Conservation (phyloP, 306 rosid species). For the Corylus avellana region DNA sequence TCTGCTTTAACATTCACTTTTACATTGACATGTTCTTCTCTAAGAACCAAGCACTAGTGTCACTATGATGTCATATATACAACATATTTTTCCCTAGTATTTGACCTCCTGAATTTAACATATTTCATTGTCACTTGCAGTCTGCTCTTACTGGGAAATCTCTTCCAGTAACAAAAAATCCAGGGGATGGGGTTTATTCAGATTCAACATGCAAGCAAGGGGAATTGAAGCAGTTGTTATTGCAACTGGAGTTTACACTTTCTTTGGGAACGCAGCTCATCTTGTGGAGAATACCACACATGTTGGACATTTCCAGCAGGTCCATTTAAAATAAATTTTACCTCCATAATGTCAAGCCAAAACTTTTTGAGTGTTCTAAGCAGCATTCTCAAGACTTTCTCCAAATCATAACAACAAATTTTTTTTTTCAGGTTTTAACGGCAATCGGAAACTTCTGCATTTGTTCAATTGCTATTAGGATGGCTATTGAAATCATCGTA, state of each 20-base stretch:
- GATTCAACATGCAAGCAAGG: slow-evolving; percentile 93
- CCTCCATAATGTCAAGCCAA: not conserved
- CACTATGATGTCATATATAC: not conserved
- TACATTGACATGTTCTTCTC: not conserved
- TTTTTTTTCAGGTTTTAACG: slow-evolving; percentile 58
- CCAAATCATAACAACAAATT: not conserved
- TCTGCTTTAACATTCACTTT: no score
- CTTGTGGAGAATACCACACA: slow-evolving; percentile 80
- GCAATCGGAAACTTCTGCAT: slow-evolving; percentile 76
- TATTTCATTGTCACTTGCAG: slow-evolving; percentile 34
- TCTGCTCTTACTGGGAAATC: slow-evolving; percentile 85
- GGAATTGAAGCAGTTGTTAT: slow-evolving; percentile 76
- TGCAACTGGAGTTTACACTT: slow-evolving; percentile 83
- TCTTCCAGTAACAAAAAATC: slow-evolving; percentile 54
- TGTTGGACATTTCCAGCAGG: slow-evolving; percentile 80
- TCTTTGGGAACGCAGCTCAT: slow-evolving; percentile 82
- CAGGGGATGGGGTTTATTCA: slow-evolving; percentile 67
- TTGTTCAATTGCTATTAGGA: slow-evolving; percentile 73
- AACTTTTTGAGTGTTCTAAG: slow-evolving; percentile 6
- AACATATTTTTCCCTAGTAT: not conserved
- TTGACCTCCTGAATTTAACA: slow-evolving; percentile 18
- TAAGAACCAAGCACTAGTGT: not conserved
- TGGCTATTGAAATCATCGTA: slow-evolving; percentile 62
- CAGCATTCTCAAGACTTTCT: not conserved
- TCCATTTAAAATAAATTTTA: slow-evolving; percentile 16